Conservation (phyloP, 768 basidiomycete species). For the Lactifluus hygrophoroides region DNA sequence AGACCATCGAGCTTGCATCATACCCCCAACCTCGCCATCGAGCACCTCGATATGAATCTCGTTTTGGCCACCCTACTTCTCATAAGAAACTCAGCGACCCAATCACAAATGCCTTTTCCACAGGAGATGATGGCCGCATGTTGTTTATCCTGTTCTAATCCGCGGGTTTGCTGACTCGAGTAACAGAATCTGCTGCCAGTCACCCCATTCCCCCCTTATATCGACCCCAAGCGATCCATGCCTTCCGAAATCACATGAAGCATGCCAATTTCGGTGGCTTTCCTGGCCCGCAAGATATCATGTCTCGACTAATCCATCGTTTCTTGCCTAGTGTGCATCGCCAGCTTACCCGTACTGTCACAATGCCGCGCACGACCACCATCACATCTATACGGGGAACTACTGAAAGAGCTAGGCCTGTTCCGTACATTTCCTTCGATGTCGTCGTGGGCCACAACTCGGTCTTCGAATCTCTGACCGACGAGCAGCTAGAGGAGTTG, state of each 20-base stretch:
- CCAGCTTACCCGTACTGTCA: constrained; percentile 58
- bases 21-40: constrained; percentile 24
- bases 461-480: constrained; percentile 54
- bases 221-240: constrained; percentile 19
- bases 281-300: constrained; percentile 55
- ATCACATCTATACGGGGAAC: constrained; percentile 38
- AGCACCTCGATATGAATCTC: constrained; percentile 19
- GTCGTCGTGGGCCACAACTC: constrained; percentile 82
- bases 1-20: constrained; percentile 48
- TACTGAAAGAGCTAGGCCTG: constrained; percentile 39
- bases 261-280: constrained; percentile 62
- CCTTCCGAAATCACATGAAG: constrained; percentile 24
- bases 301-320: constrained; percentile 39
- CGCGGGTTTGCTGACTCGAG: neutral
- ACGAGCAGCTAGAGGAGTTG: constrained; percentile 82
- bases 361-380: constrained; percentile 65
- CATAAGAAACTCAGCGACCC: neutral
- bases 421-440: constrained; percentile 80
- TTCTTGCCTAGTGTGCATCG: constrained; percentile 58
- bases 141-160: constrained; percentile 4
- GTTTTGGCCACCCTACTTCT: neutral
- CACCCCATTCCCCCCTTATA: constrained; percentile 12
- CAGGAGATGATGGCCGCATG: constrained; percentile 8
- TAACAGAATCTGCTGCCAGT: constrained; percentile 14
- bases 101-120: neutral